Conservation (phyloP, 805 yeast genomes). For the Saccharomycopsis capsularis region DNA sequence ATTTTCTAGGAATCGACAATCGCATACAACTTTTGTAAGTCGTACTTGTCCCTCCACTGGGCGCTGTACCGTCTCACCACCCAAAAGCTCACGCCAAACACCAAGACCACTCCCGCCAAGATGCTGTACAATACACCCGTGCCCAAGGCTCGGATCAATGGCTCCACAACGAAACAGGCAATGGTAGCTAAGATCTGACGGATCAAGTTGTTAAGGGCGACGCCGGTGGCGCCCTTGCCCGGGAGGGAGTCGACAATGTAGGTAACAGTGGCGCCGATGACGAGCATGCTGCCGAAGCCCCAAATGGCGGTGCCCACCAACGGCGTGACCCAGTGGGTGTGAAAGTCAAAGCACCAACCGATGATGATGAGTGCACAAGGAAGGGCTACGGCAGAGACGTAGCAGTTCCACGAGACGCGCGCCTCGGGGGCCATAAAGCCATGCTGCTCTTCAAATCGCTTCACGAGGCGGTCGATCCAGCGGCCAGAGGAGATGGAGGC, state of each 20-base stretch:
- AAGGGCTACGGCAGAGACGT: slow-evolving; percentile 52
- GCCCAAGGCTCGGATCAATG: slow-evolving; percentile 59
- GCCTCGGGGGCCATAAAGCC: slow-evolving; percentile 72
- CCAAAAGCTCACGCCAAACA: slow-evolving; percentile 36
- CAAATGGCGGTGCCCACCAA: slow-evolving; percentile 73
- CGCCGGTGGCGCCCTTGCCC: slow-evolving; percentile 84
- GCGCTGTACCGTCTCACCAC: slow-evolving; percentile 50
- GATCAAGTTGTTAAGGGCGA: slow-evolving; percentile 71
- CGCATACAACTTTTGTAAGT: slow-evolving; percentile 51
- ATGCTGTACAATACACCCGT: slow-evolving; percentile 65
- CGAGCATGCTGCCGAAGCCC: slow-evolving; percentile 79
- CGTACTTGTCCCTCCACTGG: slow-evolving; percentile 57
- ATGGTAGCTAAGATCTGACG: slow-evolving; percentile 69
- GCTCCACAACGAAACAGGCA: slow-evolving; percentile 71
- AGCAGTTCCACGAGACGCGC: slow-evolving; percentile 67
- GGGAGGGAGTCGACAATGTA: slow-evolving; percentile 80
- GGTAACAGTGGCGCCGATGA: slow-evolving; percentile 74
- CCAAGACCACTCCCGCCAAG: slow-evolving; percentile 49
- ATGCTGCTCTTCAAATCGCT: slow-evolving; percentile 47
- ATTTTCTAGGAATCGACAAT: slow-evolving; percentile 30
- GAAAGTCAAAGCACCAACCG: slow-evolving; percentile 74
- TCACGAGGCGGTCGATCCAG: slow-evolving; percentile 63
- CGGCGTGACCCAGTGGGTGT: slow-evolving; percentile 71
- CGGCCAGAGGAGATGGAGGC: slow-evolving; percentile 78
- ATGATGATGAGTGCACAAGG: slow-evolving; percentile 64